Evolutionary conservation across 2,329 filamentous ascomycete species (phyloP).

Genomic region (Zalaria sp.): DNA sequence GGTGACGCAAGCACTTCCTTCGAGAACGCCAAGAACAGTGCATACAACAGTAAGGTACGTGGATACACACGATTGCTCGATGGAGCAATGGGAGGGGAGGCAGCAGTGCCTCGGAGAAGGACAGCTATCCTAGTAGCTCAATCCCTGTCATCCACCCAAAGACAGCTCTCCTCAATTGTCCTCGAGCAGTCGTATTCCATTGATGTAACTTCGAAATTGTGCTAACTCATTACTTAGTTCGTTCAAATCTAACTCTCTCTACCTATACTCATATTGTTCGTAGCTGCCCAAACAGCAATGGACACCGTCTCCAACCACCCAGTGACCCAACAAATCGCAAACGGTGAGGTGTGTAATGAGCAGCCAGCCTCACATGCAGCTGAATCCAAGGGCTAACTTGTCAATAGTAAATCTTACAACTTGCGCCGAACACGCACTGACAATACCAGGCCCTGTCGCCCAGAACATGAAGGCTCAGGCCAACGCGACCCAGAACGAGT

Average conservation of each 20-base stretch:
- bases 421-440: too few species aligned
- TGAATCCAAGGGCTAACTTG: constrained; percentile 12
- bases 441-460: constrained; percentile 35
- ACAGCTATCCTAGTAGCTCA: constrained; percentile 1
- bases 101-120: constrained; percentile 1
- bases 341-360: constrained; percentile 25
- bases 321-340: constrained; percentile 32
- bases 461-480: constrained; percentile 43
- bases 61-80: constrained; percentile 6
- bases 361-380: neutral
- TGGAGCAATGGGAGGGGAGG: neutral
- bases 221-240: too few species aligned
- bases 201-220: too few species aligned
- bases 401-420: too few species aligned
- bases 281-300: constrained; percentile 35
- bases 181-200: too few species aligned
- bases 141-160: neutral
- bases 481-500: constrained; percentile 41
- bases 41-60: constrained; percentile 31
- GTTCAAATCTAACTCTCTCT: neutral
- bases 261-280: neutral
- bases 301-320: constrained; percentile 34
- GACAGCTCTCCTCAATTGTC: too few species aligned
- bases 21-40: constrained; percentile 17
- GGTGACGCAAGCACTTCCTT: neutral